Evolutionary conservation across 2,329 filamentous ascomycete genomes (phyloP), one percentile per base, ranked within the genome.

Genomic region (Microcyclospora tardicrescens): DNA sequence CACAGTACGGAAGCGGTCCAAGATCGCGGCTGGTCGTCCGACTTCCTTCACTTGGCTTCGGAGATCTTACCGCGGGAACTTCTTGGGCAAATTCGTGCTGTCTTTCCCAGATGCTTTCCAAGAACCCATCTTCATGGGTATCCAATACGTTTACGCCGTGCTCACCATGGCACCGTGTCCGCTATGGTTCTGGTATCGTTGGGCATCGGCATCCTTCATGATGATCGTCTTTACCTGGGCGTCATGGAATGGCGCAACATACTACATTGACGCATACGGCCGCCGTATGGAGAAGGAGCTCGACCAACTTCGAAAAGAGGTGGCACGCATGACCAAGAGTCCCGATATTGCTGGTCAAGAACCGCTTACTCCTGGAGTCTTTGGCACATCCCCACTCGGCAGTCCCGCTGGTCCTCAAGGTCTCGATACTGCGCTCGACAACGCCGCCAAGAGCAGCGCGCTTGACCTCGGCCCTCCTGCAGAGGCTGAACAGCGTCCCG

Each of bases 1-100:
- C 62, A 94, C 86, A 1, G 83, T 96, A 29, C 83, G 91, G 33
- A 81, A 89, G n/a, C 77, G 83, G 39, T 86, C 94, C 41, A 89
- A 96, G 68, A 98, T 98, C 55, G 86, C 85, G 6, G 91, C 91
- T 12, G 91, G 91, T 11, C 81, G 89, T 2, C 91, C 89, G 5
- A 98, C 91, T 1, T 94, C 86, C 11, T 98, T 95, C 61, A 98
- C 91, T 36, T 98, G 91, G 91, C 73, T 98, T 37, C 83, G 87
- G 43, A 81, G 77, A 52, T 93, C 85, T 1, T 98, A 96, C 63
- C 77, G 82, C 36, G 91, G 86, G 56, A 82, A 79, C 2, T 87
- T 81, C 77, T 81, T 98, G 47, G 93, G 91, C 38, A 84, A 79
- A 54, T 55, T 93, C 40, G 87, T 98, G 28, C 71, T 95, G 14